Evolutionary conservation across 495 filamentous ascomycete genomes (phyloP), one percentile per base, ranked within the genome.

Genomic region (Saxophila tyrrhenica): DNA sequence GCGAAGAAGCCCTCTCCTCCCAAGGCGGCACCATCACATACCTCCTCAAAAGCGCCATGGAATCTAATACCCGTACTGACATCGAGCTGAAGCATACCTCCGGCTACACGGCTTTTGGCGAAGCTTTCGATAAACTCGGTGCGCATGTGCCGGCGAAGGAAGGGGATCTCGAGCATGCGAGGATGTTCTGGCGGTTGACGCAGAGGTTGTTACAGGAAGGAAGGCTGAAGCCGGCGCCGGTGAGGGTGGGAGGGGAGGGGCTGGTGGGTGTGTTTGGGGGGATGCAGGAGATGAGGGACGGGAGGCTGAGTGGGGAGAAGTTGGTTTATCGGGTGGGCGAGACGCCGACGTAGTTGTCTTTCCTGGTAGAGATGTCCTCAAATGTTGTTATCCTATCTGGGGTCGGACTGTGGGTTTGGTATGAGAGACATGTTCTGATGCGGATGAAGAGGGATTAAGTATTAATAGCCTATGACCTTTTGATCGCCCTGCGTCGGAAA

Each of bases 221-320:
- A 17, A 70, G 72, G 65, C 51, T 85, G 10, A 70, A 71, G 60
- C 49, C 68, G 3, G 81, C 84, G 62, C 74, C 73, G 11, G 48
- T 65, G 5, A 64, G 69, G 39, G 67, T 81, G 3, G 59, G 63
- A 35, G 51, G 61, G 20, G 70, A 70, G 20, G 80, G 79, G 0
- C 64, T 82, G 45, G 61, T 74, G 42, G 76, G 70, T 20, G 72
- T 81, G 2, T 56, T 80, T 22, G 69, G 73, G 3, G 82, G 81
- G 0, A 41, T 86, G 62, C 52, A 77, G 52, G 62, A 73, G 56
- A 47, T 81, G 57, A 71, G 70, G 60, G 66, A 69, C 49, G 72
- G 67, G 29, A 73, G 72, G 61, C 72, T 83, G 17, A 79, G 76
- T 57, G 80, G 78, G 23, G 66, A 69, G 61, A 85, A 83, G 69